A percentile compares a stretch with the other conserved stretches of the same genome.
phyloP scores from a whole-genome alignment of 331 rosid genomes.

The Stylosanthes scabra region DNA sequence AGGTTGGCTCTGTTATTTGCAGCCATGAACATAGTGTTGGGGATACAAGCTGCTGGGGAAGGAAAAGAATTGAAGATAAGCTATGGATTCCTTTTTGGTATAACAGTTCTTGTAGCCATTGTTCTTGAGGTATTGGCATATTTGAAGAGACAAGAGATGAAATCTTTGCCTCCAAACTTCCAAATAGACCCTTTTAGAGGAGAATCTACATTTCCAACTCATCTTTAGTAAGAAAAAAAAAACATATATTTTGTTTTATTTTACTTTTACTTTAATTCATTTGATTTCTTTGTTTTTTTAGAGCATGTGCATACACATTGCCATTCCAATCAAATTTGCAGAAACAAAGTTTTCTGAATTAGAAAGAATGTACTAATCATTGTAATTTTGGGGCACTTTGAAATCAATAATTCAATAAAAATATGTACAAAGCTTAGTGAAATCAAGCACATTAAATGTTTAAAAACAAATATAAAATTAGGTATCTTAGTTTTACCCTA shows the following conservation, averaged over 20 bases:
- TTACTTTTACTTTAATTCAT: too few species aligned
- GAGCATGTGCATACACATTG: not conserved
- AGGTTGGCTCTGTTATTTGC: constrained; percentile 87
- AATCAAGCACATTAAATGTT: not conserved
- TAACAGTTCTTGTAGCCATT: constrained; percentile 66
- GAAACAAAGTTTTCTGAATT: too few species aligned
- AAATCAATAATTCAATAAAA: not conserved
- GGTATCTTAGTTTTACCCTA: not conserved
- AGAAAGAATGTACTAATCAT: too few species aligned
- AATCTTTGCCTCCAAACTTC: constrained; percentile 61
- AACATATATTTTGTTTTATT: too few species aligned
- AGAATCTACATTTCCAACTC: constrained; percentile 35
- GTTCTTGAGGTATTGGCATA: constrained; percentile 74
- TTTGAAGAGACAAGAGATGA: constrained; percentile 63
- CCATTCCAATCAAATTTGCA: not conserved
- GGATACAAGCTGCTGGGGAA: constrained; percentile 78
- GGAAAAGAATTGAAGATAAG: constrained; percentile 83
- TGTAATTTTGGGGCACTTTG: not conserved
- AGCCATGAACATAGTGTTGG: constrained; percentile 85
- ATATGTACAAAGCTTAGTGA: not conserved
- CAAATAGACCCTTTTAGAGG: constrained; percentile 65
- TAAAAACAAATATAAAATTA: not conserved
- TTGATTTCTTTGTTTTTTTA: too few species aligned
- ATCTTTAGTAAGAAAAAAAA: too few species aligned
- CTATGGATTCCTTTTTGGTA: constrained; percentile 76